Conservation (phyloP, 345 rosid genomes). For the Bretschneidera sinensis region DNA sequence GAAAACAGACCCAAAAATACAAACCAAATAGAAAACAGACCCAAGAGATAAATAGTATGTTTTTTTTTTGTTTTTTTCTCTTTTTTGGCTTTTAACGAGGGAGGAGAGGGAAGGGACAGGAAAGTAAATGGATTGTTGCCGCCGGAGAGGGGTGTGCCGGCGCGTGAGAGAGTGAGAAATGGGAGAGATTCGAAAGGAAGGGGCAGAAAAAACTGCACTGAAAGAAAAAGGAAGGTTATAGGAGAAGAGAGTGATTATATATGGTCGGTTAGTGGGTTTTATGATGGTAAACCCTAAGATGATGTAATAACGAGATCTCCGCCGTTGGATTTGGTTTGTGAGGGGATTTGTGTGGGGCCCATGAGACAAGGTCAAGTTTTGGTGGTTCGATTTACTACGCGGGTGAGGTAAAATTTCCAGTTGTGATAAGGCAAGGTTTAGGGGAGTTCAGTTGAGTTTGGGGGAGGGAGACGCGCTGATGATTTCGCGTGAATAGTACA, state of each 20-base stretch:
- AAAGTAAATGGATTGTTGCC: conserved; percentile 29
- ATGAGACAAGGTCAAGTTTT: not conserved
- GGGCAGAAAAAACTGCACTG: conserved; percentile 18
- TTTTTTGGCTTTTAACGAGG: conserved; percentile 13
- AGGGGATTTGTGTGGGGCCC: conserved; percentile 12
- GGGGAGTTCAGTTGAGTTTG: too few species aligned
- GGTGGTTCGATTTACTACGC: too few species aligned
- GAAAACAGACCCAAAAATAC: conserved; percentile 11
- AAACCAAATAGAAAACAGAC: not conserved
- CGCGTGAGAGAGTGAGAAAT: conserved; percentile 27
- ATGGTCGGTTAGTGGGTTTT: not conserved
- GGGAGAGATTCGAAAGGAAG: not conserved
- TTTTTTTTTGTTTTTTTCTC: too few species aligned
- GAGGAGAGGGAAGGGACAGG: conserved; percentile 49
- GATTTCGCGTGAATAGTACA: conserved; percentile 4
- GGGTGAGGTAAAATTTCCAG: too few species aligned
- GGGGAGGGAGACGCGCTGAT: not conserved
- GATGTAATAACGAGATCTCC: conserved; percentile 7
- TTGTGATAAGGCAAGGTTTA: too few species aligned
- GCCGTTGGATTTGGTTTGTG: conserved; percentile 26
- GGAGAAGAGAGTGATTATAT: not conserved
- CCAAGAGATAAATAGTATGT: not conserved
- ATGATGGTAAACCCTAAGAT: conserved; percentile 27
- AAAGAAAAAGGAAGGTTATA: not conserved
- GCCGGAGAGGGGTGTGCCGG: conserved; percentile 50